These are phyloP conservation scores for Macrolepiota albuminosa DNA, from an alignment of 768 basidiomycete species.

Conservation along the genomic window DNA sequence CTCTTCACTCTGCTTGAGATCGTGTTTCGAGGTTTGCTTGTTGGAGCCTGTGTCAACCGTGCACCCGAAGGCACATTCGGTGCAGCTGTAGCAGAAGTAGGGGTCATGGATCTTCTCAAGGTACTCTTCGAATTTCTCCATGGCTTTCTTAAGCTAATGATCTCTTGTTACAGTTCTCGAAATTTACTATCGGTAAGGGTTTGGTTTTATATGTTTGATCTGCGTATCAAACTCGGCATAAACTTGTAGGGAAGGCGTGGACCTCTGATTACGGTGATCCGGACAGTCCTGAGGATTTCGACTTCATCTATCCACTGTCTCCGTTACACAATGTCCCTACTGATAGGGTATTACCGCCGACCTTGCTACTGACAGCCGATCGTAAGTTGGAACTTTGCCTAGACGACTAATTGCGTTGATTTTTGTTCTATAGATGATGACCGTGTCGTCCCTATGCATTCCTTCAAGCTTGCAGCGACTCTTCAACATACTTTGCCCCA, in stretches of 20 bases:
- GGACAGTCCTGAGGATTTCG: slow-evolving; percentile 71
- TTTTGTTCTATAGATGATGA: slow-evolving; percentile 55
- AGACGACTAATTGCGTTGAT: neutral
- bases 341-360: slow-evolving; percentile 57
- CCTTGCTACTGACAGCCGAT: slow-evolving; percentile 78
- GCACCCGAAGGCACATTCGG: slow-evolving; percentile 73
- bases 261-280: slow-evolving; percentile 76
- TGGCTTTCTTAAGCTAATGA: slow-evolving; percentile 1
- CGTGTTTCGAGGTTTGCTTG: slow-evolving; percentile 51
- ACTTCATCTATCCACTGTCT: slow-evolving; percentile 78
- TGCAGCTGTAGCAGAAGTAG: slow-evolving; percentile 78
- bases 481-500: slow-evolving; percentile 60
- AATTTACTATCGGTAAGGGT: slow-evolving; percentile 66
- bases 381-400: slow-evolving; percentile 42
- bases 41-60: slow-evolving; percentile 82
- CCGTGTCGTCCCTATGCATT: slow-evolving; percentile 83
- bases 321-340: slow-evolving; percentile 76
- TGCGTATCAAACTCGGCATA: slow-evolving; percentile 3
- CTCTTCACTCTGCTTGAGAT: neutral
- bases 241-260: slow-evolving; percentile 61
- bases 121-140: slow-evolving; percentile 26
- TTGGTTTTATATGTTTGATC: neutral
- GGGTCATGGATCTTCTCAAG: slow-evolving; percentile 76
- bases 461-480: slow-evolving; percentile 80
- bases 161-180: slow-evolving; percentile 46